A percentile compares a stretch with the other conserved stretches of the same genome.
These are phyloP conservation scores for Solanum megistacrolobum DNA, from an alignment of 257 asterid species.

Conservation along the genomic window DNA sequence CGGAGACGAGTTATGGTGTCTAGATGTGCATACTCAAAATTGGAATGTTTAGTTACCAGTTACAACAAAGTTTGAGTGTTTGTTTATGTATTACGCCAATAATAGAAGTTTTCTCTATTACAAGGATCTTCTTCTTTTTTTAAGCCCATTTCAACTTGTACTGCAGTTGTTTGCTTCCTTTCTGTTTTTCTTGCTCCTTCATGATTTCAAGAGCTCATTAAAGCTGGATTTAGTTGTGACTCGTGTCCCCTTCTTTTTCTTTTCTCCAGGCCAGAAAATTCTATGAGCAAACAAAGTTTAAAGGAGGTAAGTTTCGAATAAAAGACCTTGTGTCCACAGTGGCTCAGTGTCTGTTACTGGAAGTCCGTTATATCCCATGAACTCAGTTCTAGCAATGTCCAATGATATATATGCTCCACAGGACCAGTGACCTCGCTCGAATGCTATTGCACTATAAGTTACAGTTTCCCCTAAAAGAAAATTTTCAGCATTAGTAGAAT, in stretches of 20 bases:
- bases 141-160: not conserved
- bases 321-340: not conserved
- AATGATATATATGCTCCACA: not conserved
- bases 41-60: not conserved
- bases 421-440: not conserved
- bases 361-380: not conserved
- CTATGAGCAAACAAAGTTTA: slow-evolving; percentile 74
- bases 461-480: not conserved
- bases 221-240: not conserved
- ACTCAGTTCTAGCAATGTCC: not conserved
- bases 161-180: not conserved
- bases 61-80: not conserved
- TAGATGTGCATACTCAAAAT: not conserved
- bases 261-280: slow-evolving; percentile 68
- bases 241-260: not conserved
- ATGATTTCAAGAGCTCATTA: not conserved
- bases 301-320: slow-evolving; percentile 58
- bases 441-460: not conserved
- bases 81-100: not conserved
- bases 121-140: not conserved
- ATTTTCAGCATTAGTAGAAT: not conserved
- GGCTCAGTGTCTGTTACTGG: not conserved
- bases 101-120: not conserved
- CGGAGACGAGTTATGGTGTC: not conserved
- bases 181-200: not conserved